A percentile compares a stretch with the other conserved stretches of the same genome.
Conservation (phyloP, 116 monocot species). For the Iris pallida region DNA sequence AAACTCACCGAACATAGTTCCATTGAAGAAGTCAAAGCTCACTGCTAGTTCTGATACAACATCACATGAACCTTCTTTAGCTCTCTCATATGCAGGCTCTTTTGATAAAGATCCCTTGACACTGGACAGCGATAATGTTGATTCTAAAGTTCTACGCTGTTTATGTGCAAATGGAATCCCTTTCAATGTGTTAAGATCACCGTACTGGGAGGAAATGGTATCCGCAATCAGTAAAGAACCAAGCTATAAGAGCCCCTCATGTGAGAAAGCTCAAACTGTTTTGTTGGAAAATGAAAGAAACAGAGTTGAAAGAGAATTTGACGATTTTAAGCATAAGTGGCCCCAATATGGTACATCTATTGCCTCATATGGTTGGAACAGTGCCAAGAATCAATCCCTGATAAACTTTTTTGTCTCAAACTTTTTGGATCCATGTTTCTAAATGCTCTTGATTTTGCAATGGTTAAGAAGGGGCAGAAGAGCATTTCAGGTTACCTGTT, state of each 20-base stretch:
- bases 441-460: conserved; percentile 31
- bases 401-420: conserved; percentile 44
- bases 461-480: conserved; percentile 26
- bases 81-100: conserved; percentile 29
- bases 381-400: conserved; percentile 29
- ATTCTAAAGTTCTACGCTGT: conserved; percentile 41
- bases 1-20: conserved; percentile 38
- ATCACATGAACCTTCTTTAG: conserved; percentile 37
- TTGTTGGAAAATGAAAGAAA: conserved; percentile 36
- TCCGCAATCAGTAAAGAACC: conserved; percentile 32
- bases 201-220: conserved; percentile 57
- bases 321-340: conserved; percentile 49
- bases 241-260: conserved; percentile 39
- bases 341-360: conserved; percentile 43
- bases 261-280: conserved; percentile 31
- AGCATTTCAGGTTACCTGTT: conserved; percentile 29
- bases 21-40: conserved; percentile 47
- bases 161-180: conserved; percentile 53
- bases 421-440: conserved; percentile 48
- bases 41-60: conserved; percentile 14
- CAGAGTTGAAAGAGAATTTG: conserved; percentile 39
- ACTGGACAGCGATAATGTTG: conserved; percentile 29
- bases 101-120: conserved; percentile 25
- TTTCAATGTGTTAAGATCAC: conserved; percentile 40
- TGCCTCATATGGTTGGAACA: conserved; percentile 33